Evolutionary conservation across 2,329 filamentous ascomycete species (phyloP), one percentile per base, ranked within the genome.

Genomic region (Talaromyces sp.): DNA sequence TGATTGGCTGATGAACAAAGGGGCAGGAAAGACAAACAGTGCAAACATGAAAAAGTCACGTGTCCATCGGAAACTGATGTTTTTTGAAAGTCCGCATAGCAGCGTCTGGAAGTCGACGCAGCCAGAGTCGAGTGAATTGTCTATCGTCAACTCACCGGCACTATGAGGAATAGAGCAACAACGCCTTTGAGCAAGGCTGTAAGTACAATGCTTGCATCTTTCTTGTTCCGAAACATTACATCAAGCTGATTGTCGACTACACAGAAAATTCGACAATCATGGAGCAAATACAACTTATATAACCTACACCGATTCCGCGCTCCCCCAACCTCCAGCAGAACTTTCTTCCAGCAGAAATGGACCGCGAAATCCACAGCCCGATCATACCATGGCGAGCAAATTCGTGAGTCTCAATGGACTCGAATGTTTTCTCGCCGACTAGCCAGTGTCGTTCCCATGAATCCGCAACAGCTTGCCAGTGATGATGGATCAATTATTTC

Each of bases 291-390:
- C 84, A 97, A 96, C 76, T 85, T 99, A 69, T 99, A 91, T 87
- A 97, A 97, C 81, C 81, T 99, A 69, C 81, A 83, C 60, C 85
- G 86, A 70, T 73, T 86, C 39, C 79, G 73, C 50, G 73, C 78
- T 2, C 86, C 84, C 19, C 74, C 71, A 16, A 78, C 81, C 66
- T 74, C 71, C 67, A 73, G 74, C 37, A 73, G 81, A 68, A 97
- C 93, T 52, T 96, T 95, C 81, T 99, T 96, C 85, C 94, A 98
- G 84, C 94, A 98, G 81, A 99, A 99, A 89, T 99, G 94, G 94
- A 79, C 81, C 1, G 91, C 94, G 73, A 99, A 99, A 80, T 88
- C 93, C 24, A 78, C 89, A 69, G 87, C 92, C 49, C 89, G 95
- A 70, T 89, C 86, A 68, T 99, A 98, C 79, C 95, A 99, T 81